Base-by-base conservation (phyloP, 2,329 filamentous ascomycete species). In the Eutypella sp. region DNA sequence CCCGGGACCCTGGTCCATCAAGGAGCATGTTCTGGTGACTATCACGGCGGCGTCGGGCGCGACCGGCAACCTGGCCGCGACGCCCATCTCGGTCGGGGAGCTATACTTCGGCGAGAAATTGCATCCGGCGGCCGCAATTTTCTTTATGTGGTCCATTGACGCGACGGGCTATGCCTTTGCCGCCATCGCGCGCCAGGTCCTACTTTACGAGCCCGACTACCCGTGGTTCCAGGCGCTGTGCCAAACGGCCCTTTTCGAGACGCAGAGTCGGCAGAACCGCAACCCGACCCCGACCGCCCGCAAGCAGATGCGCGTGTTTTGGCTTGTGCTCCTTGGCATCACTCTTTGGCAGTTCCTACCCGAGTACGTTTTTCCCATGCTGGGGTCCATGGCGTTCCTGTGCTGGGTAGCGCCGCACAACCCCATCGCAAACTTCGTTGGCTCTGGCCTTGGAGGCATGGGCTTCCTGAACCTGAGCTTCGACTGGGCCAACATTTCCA, bases 341-440 rank as follows among this genome's bases (percentile, higher is more conserved):
- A 78, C 73, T 0, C 51, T 80, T 1, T 84, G 80, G 79, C 78
- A 84, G 47, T 82, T 83, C 48, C 61, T 83, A 0, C 79, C 79
- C 1, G 79, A 83, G 56, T 83, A 72, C 43, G 69, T 75, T 1
- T 82, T 82, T 46, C 79, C 79, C 0, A 76, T 83, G 57, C 66
- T 80, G 1, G 76, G 73, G 7, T 82, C 79, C 0, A 66, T 83
- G 7, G 78, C 79, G 2, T 81, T 82, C 42, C 67, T 83, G 5
- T 84, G 80, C 62, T 83, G 79, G 79, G 77, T 84, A 2, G 79
- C 79, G 2, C 79, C 78, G 1, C 68, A 69, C 15, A 82, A 81
- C 52, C 60, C 69, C 2, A 68, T 74, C 1, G 79, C 77, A 49
- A 84, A 82, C 54, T 84, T 82, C 52, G 64, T 83, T 16, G 79